phyloP scores from a whole-genome alignment of 371 early-diverging fungal species.

The Zychaea mexicana region DNA sequence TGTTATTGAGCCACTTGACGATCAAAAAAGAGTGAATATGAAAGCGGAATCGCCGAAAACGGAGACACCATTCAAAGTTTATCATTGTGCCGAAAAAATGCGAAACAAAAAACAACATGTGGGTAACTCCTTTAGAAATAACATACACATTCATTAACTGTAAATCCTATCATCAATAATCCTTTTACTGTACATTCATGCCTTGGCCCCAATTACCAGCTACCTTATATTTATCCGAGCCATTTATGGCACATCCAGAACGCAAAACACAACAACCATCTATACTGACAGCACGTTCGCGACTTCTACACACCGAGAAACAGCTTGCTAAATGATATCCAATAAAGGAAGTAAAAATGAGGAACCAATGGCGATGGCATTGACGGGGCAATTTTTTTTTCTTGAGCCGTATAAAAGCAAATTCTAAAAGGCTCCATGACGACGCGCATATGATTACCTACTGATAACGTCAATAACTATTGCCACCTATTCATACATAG shows the following conservation, averaged over 20 bases:
- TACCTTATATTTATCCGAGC: no score
- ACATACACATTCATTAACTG: no score
- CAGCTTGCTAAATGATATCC: background rate
- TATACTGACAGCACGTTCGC: no score
- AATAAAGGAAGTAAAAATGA: constrained; percentile 1
- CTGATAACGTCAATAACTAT: no score
- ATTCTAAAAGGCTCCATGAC: background rate
- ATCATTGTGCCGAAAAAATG: background rate
- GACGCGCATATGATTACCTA: no score
- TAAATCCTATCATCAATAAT: no score
- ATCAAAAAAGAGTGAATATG: background rate
- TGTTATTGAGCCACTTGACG: no score
- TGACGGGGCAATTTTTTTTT: background rate
- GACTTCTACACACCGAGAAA: background rate
- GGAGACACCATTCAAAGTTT: background rate
- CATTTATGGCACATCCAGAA: no score
- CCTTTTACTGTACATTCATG: no score
- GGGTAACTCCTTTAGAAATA: no score
- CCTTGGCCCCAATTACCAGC: no score
- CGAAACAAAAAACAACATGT: no score
- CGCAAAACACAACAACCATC: background rate
- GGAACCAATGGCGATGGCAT: constrained; percentile 1
- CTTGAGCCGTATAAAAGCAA: background rate
- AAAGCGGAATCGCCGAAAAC: background rate
- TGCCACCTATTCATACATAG: background rate